Base-by-base conservation (phyloP, 352 stramenopile species). In the Thalassiosira sp. region DNA sequence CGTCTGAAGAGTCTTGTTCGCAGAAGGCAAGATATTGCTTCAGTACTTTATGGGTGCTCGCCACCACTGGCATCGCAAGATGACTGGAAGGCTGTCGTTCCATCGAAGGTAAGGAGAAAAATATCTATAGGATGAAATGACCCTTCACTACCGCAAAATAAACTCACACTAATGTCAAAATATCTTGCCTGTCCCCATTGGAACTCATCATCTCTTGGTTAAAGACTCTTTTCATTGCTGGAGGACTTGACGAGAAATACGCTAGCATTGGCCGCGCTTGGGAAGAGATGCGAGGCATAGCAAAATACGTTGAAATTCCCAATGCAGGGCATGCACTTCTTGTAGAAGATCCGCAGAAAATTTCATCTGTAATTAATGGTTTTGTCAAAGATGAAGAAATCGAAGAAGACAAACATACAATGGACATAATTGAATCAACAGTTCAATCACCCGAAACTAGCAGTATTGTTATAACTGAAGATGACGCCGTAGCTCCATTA, bases 221-320 rank as follows among this genome's bases (percentile, higher is more conserved):
- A n/a, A n/a, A 71, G 8, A 91, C 85, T 16, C 24, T 91, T 8
- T 90, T 85, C 60, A 28, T 93, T 51, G 65, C 72, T 56, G 88
- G 88, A 13, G 61, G 59, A 31, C 56, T 86, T 25, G 88, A 93
- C 64, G 76, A 76, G 25, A 93, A 92, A 59, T 90, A 89, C 81
- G 70, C 72, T 18, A 71, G 8, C 3, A 75, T 88, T 45, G 81
- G 74, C 40, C 67, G 67, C 16, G 49, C 51, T 51, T 89, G 70
- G 81, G 35, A 72, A 35, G 45, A 69, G 16, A 79, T 58, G 13
- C 2, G 24, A 57, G 73, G 61, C 16, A 76, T 82, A 27, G 40
- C 65, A 40, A 69, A 71, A 48, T 79, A 82, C 65, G 53, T 82
- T 18, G 68, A 82, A 48, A 58, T 93, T 51, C 25, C 57, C 27